Base-by-base conservation (phyloP, 257 asterid species). In the Ilex asprella region DNA sequence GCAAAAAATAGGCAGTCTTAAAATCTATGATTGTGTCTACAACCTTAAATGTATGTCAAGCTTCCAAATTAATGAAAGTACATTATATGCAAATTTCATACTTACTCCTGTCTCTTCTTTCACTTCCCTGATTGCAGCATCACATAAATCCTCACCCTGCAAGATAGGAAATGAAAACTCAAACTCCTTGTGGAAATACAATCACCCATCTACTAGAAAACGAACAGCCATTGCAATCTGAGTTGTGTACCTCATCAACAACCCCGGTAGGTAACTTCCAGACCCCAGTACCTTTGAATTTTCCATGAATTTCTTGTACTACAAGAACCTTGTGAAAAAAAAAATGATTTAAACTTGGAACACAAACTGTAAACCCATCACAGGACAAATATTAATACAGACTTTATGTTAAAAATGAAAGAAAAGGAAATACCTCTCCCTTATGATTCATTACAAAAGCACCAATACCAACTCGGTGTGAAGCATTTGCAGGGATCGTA, bases 231-330 rank as follows among this genome's bases (percentile, higher is more conserved):
- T 2, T 10, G n/a, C 3, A 46, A 2, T 15, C 57, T 2, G 7
- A 53, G 11, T 8, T 53, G 11, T 56, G 2, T 31, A 67, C 71
- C 71, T 67, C 65, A 49, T 67, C 39, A 32, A 67, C 71, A 0
- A 39, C 60, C 50, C 71, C 65, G 9, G 71, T 67, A 5, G 71
- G 65, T 10, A 67, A 63, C 60, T 67, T 67, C 71, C 71, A 67
- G 3, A 67, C 49, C 44, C 71, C 71, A 12, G 53, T 58, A 29
- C 59, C 55, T 35, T 52, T 59, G 43, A 67, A 67, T 67, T 67
- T 67, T 30, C 71, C 71, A 7, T 16, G 16, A 15, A 58, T 67
- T 59, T 67, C 71, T 67, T 67, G 65, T 15, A 67, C 65, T 1
- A 59, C 71, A 16, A 67, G 59, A 51, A 67, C 71, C 71, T 67